phyloP scores from a whole-genome alignment of 2,329 filamentous ascomycete genomes.

The Sarocladiaceae sp. region DNA sequence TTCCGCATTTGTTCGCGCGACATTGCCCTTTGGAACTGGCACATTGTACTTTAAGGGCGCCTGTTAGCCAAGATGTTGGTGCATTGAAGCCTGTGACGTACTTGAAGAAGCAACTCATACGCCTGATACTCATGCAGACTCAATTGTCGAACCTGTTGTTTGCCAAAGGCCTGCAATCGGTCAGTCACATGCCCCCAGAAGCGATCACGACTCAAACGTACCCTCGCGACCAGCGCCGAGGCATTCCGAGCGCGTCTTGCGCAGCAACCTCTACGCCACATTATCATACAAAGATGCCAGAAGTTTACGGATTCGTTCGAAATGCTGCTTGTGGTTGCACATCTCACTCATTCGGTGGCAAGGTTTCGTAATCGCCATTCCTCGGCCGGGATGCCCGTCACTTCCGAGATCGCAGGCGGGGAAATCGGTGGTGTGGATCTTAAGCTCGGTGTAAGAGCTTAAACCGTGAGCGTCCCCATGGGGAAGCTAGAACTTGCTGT shows the following conservation, averaged over 20 bases:
- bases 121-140: constrained; percentile 25
- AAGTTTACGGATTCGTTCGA: too few species aligned
- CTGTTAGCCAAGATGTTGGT: not conserved
- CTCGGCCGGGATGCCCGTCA: not conserved
- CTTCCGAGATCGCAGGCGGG: not conserved
- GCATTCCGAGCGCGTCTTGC: too few species aligned
- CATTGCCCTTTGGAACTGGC: constrained; percentile 18
- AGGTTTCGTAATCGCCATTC: too few species aligned
- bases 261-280: too few species aligned
- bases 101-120: constrained; percentile 21
- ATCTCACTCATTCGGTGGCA: too few species aligned
- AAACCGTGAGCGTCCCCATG: too few species aligned
- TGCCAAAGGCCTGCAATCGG: not conserved
- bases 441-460: too few species aligned
- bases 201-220: not conserved
- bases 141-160: constrained; percentile 16
- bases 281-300: too few species aligned
- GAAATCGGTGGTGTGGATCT: not conserved
- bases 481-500: too few species aligned
- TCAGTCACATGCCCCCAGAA: too few species aligned
- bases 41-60: constrained; percentile 22
- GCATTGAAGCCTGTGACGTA: constrained; percentile 1
- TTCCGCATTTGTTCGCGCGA: constrained; percentile 19
- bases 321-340: too few species aligned
- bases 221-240: too few species aligned